Conservation (phyloP, 2,329 filamentous ascomycete genomes). For the Aspergillus pseudoterreus region DNA sequence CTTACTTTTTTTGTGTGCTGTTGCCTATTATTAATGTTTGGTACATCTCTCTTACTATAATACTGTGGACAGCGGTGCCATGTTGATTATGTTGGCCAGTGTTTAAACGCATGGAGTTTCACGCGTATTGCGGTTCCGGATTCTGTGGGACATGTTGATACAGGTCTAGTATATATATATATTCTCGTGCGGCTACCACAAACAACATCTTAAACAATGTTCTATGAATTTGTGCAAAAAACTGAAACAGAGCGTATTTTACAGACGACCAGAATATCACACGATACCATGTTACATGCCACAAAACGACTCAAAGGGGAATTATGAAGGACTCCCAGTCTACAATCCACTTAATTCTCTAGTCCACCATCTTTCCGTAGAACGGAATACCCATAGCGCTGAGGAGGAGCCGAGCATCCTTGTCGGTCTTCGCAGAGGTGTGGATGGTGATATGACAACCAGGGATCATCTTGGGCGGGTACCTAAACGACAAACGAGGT, state of each 20-base stretch:
- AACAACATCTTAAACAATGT: background rate
- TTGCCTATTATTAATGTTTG: background rate
- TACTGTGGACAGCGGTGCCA: too few species aligned
- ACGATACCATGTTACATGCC: conserved; percentile 11
- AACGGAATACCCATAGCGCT: conserved; percentile 74
- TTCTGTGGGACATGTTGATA: too few species aligned
- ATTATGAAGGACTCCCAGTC: too few species aligned
- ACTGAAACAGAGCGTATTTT: conserved; percentile 17
- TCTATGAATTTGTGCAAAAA: conserved; percentile 4
- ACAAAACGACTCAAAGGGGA: too few species aligned
- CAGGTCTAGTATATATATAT: too few species aligned
- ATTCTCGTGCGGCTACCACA: too few species aligned
- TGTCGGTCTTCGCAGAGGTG: conserved; percentile 79
- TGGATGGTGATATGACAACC: conserved; percentile 80
- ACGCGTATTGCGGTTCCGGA: too few species aligned
- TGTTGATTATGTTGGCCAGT: too few species aligned
- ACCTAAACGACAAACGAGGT: conserved; percentile 38
- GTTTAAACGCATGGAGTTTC: too few species aligned
- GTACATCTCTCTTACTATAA: background rate
- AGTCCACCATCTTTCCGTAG: conserved; percentile 66
- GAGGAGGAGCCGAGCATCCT: conserved; percentile 75
- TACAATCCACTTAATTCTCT: conserved; percentile 12
- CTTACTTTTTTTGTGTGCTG: background rate
- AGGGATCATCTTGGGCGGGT: conserved; percentile 71
- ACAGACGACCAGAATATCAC: conserved; percentile 10